Evolutionary conservation across 148 eudicot species (phyloP), one percentile per base, ranked within the genome.

Genomic region (Bassia scoparia): DNA sequence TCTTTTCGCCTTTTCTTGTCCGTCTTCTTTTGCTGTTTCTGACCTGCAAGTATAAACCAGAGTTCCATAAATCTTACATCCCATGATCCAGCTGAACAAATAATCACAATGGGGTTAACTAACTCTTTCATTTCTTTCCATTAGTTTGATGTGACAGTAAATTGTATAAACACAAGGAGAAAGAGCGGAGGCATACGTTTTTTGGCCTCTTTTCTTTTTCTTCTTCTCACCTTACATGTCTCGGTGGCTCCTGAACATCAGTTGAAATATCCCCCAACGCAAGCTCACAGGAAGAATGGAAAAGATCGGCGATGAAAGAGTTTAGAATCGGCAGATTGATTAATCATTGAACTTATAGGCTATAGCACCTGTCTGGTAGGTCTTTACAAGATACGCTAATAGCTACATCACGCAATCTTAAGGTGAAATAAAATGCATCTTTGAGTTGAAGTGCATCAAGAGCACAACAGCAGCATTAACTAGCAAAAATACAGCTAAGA

Each of bases 151-250:
- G 12, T 8, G 46, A 41, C 46, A 41, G 12, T 41, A 41, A 8
- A n/a, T n/a, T n/a, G n/a, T n/a, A n/a, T n/a, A 14, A 7, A 41
- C n/a, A n/a, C 12, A 41, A 5, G 9, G 46, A 41, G 46, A 41
- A 35, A 62, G 27, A 37, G 23, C n/a, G 46, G 35, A 10, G 27
- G 31, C 24, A 34, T 85, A 93, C 98, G 95, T 84, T 85, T 93
- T 81, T 93, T 93, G 58, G 84, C 84, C 55, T 89, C 94, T 81
- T 85, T 90, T 80, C 92, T 85, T 79, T 90, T 93, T 76, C 83
- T 86, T 78, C 78, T 83, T 76, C 26, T 89, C 89, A n/a, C n/a
- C n/a, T n/a, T n/a, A n/a, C 74, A 80, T 77, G 73, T 78, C 85
- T 78, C 79, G 84, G 27, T 86, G 85, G 74, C 84, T 89, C 69